phyloP scores from a whole-genome alignment of 2,329 filamentous ascomycete species.

The Teratosphaeria viscida region DNA sequence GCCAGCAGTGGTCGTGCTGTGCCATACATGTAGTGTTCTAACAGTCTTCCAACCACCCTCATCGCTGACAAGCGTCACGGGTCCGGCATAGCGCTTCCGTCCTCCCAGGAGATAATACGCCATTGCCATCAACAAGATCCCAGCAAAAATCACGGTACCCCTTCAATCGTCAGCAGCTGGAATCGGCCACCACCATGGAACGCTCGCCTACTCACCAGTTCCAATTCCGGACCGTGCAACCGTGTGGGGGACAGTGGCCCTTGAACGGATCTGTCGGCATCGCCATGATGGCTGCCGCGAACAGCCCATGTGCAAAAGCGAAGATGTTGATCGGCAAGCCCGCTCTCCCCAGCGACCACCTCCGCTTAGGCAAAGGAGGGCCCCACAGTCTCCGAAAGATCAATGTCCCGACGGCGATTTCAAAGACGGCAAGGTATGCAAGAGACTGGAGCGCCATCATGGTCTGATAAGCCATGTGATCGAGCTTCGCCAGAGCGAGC shows the following conservation, averaged over 20 bases:
- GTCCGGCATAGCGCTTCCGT: slow-evolving; percentile 9
- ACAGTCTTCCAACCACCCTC: background rate
- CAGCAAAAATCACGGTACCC: slow-evolving; percentile 3
- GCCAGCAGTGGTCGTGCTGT: background rate
- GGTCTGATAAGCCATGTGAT: background rate
- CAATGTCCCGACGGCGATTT: background rate
- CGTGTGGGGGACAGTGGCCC: background rate
- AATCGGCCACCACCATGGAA: background rate
- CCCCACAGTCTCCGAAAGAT: background rate
- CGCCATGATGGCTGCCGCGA: background rate
- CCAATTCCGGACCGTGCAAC: background rate
- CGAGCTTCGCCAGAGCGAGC: background rate
- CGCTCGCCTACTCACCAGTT: background rate
- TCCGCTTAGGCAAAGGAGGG: slow-evolving; percentile 23
- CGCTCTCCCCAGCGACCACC: slow-evolving; percentile 28
- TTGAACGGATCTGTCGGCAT: background rate
- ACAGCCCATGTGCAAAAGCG: background rate
- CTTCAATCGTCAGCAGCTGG: background rate
- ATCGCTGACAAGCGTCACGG: slow-evolving; percentile 19
- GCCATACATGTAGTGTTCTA: background rate
- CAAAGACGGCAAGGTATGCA: background rate
- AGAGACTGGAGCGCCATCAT: background rate
- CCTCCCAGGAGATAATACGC: slow-evolving; percentile 11
- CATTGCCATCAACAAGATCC: slow-evolving; percentile 5
- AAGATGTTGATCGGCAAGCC: slow-evolving; percentile 26